A percentile compares a stretch with the other conserved stretches of the same genome.
These are phyloP conservation scores for Hamamelis virginiana DNA, from an alignment of 164 flowering plant genomes.

Conservation along the genomic window DNA sequence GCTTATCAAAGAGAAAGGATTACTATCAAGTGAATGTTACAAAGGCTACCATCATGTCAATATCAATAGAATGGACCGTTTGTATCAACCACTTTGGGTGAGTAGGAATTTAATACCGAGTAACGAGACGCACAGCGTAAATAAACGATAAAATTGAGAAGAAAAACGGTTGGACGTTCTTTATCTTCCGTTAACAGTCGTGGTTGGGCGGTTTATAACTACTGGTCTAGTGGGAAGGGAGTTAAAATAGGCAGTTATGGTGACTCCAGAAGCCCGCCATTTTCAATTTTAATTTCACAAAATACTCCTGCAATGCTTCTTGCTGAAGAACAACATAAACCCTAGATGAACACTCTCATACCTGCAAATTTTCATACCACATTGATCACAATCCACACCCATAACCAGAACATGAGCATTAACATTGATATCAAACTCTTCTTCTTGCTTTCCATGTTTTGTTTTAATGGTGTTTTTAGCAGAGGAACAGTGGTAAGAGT, in stretches of 20 bases:
- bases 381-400: neutral
- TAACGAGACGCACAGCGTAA: too few relatives aligned
- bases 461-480: constrained; percentile 8
- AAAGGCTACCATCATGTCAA: too few relatives aligned
- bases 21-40: too few relatives aligned
- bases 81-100: too few relatives aligned
- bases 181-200: too few relatives aligned
- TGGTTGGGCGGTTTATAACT: too few relatives aligned
- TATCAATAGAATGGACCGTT: too few relatives aligned
- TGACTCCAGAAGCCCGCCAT: neutral
- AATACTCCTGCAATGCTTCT: neutral
- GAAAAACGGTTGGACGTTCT: too few relatives aligned
- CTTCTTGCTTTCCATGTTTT: constrained; percentile 5
- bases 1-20: too few relatives aligned
- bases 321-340: neutral
- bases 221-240: neutral
- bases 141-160: too few relatives aligned
- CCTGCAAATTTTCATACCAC: neutral
- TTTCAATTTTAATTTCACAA: too few relatives aligned
- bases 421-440: constrained; percentile 4
- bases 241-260: neutral
- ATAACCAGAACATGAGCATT: constrained; percentile 7
- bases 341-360: neutral
- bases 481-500: neutral
- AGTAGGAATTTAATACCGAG: too few relatives aligned